Percentiles rank a stretch among this genome's conserved stretches.
These are phyloP conservation scores for Cicer bijugum DNA, from an alignment of 306 rosid genomes.

Conservation along the genomic window DNA sequence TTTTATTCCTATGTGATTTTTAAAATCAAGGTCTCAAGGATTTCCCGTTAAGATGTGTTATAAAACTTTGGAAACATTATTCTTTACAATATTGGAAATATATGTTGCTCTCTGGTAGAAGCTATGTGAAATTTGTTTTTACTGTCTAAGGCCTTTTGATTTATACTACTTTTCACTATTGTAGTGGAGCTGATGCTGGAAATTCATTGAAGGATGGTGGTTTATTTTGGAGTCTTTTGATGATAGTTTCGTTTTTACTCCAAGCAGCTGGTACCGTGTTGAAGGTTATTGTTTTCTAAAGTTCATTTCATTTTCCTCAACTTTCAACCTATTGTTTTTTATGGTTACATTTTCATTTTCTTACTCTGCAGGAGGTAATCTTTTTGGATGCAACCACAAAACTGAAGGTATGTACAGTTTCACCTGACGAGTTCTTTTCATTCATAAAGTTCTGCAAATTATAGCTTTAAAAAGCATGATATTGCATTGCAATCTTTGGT, in stretches of 20 bases:
- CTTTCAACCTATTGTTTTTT: conserved; percentile 34
- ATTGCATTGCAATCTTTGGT: neutral
- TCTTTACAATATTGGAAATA: neutral
- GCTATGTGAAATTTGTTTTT: conserved; percentile 13
- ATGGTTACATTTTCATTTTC: conserved; percentile 46
- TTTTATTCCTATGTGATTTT: neutral
- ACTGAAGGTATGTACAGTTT: conserved; percentile 60
- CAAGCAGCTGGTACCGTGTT: conserved; percentile 88
- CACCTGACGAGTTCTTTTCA: conserved; percentile 7
- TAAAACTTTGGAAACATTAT: neutral
- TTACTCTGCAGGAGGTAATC: conserved; percentile 69
- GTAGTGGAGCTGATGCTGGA: conserved; percentile 84
- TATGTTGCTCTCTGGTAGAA: conserved; percentile 10
- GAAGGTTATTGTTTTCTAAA: conserved; percentile 62
- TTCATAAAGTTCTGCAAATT: conserved; percentile 35
- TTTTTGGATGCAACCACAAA: conserved; percentile 63
- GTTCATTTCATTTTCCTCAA: conserved; percentile 37
- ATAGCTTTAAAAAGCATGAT: conserved; percentile 12
- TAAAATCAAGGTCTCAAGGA: neutral
- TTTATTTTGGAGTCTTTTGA: conserved; percentile 83
- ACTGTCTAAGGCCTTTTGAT: conserved; percentile 22
- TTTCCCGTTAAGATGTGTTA: neutral
- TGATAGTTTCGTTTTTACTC: conserved; percentile 83
- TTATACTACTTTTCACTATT: conserved; percentile 44
- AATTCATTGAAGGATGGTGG: conserved; percentile 80